Percentiles rank a stretch among this genome's conserved stretches.
Evolutionary conservation across 1,284 basidiomycete species (phyloP).

Genomic region (Ustilago lituana): DNA sequence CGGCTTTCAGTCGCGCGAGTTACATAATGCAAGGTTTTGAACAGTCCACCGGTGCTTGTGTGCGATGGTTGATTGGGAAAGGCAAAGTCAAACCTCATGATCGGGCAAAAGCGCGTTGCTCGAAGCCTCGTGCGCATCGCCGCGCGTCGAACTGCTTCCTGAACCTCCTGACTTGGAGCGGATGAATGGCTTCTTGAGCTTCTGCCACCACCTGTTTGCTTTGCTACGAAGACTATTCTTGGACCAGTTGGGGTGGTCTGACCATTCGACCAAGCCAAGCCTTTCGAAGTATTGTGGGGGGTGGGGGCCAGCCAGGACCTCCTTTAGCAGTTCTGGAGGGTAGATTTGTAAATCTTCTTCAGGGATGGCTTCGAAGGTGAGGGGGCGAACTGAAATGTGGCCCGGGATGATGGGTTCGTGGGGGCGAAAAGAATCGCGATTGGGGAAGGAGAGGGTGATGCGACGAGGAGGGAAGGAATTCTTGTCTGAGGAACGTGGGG

Average conservation of each 20-base stretch:
- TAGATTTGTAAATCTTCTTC: not conserved
- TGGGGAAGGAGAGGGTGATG: not conserved
- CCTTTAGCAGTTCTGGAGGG: not conserved
- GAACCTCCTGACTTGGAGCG: no score
- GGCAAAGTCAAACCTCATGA: no score
- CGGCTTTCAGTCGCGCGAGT: no score
- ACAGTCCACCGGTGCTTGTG: no score
- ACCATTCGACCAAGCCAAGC: not conserved
- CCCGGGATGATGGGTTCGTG: not conserved
- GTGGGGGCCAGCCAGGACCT: not conserved
- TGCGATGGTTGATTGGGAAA: no score
- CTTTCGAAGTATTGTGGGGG: not conserved
- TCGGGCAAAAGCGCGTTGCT: no score
- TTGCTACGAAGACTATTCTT: no score
- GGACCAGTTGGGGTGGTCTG: constrained; percentile 1
- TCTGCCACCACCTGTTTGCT: no score
- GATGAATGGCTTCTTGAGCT: no score
- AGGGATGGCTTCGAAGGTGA: not conserved
- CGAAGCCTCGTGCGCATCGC: no score
- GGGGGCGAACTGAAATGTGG: not conserved
- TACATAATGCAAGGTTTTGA: no score
- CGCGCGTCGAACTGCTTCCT: no score
- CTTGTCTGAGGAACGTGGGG: not conserved
- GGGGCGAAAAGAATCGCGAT: not conserved
- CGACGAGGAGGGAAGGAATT: not conserved